Conservation (phyloP, 192 early-diverging fungal species). For the Diversispora eburnea region DNA sequence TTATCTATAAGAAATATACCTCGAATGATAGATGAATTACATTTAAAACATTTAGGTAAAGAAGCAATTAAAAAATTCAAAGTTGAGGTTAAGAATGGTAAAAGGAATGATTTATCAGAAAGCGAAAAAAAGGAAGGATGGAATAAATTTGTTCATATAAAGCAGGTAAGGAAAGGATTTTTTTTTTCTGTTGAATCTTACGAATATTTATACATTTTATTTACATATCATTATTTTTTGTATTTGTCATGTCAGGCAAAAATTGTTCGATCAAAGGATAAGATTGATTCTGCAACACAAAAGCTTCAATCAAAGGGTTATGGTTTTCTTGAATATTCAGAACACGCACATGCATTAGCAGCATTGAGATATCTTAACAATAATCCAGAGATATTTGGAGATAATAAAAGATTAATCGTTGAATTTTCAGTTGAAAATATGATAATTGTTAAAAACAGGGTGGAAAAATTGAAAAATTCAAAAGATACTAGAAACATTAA, state of each 20-base stretch:
- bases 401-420: constrained; percentile 44
- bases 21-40: constrained; percentile 65
- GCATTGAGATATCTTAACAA: constrained; percentile 91
- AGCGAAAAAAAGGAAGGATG: constrained; percentile 66
- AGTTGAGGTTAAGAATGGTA: constrained; percentile 63
- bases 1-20: constrained; percentile 87
- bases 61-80: constrained; percentile 72
- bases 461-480: too few species aligned
- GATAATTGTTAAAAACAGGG: too few species aligned
- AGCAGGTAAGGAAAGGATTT: constrained; percentile 61
- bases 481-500: too few species aligned
- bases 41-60: constrained; percentile 56
- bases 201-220: neutral
- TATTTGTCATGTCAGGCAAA: neutral
- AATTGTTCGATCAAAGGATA: constrained; percentile 42
- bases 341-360: constrained; percentile 88
- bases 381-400: constrained; percentile 59
- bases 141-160: constrained; percentile 55
- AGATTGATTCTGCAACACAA: constrained; percentile 70
- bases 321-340: constrained; percentile 88
- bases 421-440: too few species aligned
- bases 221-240: too few species aligned
- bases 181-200: too few species aligned
- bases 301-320: constrained; percentile 77
- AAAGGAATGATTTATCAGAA: constrained; percentile 50